phyloP scores from a whole-genome alignment of 257 asterid species.

The Nicotiana tabacum region DNA sequence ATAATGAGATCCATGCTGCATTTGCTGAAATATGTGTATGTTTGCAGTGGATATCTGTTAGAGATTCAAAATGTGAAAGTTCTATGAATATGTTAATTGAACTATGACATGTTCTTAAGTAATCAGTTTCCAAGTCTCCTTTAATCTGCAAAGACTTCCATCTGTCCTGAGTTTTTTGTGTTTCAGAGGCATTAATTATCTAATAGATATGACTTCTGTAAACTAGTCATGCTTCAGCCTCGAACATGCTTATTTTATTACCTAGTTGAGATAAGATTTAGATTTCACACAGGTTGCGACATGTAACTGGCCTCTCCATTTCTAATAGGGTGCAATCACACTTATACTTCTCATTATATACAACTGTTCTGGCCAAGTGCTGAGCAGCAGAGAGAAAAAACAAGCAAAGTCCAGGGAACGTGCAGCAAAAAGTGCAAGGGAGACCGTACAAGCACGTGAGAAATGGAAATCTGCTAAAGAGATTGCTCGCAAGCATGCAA shows the following conservation, averaged over 20 bases:
- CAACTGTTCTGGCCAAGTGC: constrained; percentile 92
- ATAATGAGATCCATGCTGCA: not conserved
- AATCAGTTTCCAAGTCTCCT: not conserved
- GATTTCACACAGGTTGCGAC: not conserved
- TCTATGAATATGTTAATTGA: not conserved
- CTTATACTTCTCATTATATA: constrained; percentile 78
- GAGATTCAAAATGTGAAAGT: constrained; percentile 2
- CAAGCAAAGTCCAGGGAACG: constrained; percentile 95
- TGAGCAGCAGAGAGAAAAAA: constrained; percentile 64
- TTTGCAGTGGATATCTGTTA: not conserved
- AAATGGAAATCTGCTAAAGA: constrained; percentile 93
- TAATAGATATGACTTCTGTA: not conserved
- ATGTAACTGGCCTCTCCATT: constrained; percentile 6
- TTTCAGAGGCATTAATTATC: not conserved
- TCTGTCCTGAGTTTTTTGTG: not conserved
- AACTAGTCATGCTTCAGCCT: not conserved
- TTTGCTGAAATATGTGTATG: not conserved
- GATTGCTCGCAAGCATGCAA: constrained; percentile 58
- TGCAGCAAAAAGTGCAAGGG: constrained; percentile 86
- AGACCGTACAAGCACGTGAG: constrained; percentile 78
- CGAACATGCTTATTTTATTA: constrained; percentile 7
- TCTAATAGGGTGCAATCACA: constrained; percentile 61
- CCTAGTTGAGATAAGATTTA: not conserved
- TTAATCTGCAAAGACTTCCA: not conserved
- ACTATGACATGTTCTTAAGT: not conserved